These are phyloP conservation scores for Neurospora tetraspora DNA, from an alignment of 495 filamentous ascomycete genomes.

Conservation along the genomic window DNA sequence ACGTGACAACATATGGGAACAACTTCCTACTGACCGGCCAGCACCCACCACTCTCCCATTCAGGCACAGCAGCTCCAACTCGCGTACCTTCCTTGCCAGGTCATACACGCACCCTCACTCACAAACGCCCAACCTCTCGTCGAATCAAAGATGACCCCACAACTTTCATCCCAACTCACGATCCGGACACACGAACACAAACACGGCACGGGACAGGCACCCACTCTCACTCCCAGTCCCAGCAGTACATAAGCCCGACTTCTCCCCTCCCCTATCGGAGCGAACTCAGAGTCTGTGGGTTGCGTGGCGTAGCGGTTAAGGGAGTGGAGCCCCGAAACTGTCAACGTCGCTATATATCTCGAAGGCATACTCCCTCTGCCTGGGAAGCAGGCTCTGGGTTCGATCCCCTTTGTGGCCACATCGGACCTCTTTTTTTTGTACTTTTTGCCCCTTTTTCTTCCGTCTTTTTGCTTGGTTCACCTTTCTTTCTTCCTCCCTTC, in stretches of 20 bases:
- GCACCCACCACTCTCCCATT: background rate
- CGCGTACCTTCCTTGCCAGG: background rate
- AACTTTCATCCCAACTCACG: background rate
- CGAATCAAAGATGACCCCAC: background rate
- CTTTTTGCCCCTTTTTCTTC: background rate
- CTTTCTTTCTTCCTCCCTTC: too few relatives aligned
- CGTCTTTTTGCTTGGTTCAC: too few relatives aligned
- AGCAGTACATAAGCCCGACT: background rate
- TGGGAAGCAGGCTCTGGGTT: background rate
- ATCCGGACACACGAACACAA: background rate
- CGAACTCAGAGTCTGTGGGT: background rate
- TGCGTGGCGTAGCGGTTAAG: background rate
- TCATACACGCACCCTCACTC: background rate
- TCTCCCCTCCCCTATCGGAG: background rate
- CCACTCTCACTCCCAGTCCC: background rate
- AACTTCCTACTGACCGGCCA: background rate
- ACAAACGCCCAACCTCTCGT: background rate
- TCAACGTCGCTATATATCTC: background rate
- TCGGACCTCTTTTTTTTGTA: background rate
- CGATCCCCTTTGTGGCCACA: background rate
- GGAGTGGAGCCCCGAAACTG: background rate
- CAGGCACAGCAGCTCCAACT: background rate
- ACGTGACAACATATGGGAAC: background rate
- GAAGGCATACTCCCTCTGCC: background rate
- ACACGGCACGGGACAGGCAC: background rate